Evolutionary conservation across 2,329 filamentous ascomycete genomes (phyloP).

Genomic region (Paradendryphiella salina): DNA sequence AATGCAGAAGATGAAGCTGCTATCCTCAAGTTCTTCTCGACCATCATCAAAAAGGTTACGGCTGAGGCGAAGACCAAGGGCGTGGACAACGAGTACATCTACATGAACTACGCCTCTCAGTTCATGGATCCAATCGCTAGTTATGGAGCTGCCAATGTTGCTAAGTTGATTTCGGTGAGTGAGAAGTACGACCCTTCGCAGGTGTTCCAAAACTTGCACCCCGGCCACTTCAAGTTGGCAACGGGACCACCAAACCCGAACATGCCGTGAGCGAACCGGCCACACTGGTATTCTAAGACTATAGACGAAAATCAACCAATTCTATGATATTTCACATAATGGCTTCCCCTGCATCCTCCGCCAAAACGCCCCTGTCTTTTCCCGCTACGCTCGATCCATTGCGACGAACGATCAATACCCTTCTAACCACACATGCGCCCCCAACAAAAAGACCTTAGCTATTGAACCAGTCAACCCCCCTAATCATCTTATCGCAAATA

Average conservation of each 20-base stretch:
- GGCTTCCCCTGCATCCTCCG: too few species aligned
- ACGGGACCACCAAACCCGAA: constrained; percentile 53
- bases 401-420: too few species aligned
- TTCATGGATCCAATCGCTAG: constrained; percentile 47
- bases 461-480: constrained; percentile 27
- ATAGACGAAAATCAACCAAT: too few species aligned
- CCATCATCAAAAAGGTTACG: constrained; percentile 23
- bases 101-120: constrained; percentile 53
- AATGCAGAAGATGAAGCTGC: constrained; percentile 24
- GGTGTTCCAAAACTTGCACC: constrained; percentile 47
- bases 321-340: too few species aligned
- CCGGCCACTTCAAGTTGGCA: constrained; percentile 54
- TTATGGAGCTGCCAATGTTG: constrained; percentile 41
- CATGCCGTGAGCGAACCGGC: not conserved
- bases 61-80: constrained; percentile 23
- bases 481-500: constrained; percentile 24
- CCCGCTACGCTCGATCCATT: too few species aligned
- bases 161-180: constrained; percentile 39
- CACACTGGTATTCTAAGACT: too few species aligned
- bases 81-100: constrained; percentile 30
- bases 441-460: too few species aligned
- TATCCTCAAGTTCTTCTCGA: constrained; percentile 23
- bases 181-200: constrained; percentile 47
- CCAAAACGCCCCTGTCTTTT: too few species aligned
- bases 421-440: too few species aligned